Base-by-base conservation (phyloP, 106 monocot species). In the Posidonia australis region DNA sequence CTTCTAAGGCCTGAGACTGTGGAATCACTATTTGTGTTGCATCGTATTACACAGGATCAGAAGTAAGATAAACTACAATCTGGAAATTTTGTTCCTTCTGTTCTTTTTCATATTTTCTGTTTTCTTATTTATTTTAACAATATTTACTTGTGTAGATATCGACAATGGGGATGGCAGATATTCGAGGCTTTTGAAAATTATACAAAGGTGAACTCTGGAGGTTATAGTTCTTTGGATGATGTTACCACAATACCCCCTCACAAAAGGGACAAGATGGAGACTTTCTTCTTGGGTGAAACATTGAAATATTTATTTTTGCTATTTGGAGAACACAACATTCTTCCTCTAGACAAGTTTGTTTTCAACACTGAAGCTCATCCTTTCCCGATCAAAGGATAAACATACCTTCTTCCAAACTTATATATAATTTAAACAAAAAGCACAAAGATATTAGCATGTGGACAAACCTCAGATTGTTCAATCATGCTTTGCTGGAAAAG, bases 311-410 rank as follows among this genome's bases (percentile, higher is more conserved):
- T 94, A 63, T 94, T 89, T 82, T 58, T 94, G 55, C 67, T 94
- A 21, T 94, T 94, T 64, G 89, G 79, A 29, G 81, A 94, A 51
- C 69, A 73, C 18, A 62, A 82, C 64, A 59, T 84, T 46, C 77
- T 94, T 51, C 86, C 93, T 66, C 65, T 94, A 1, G 81, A 94
- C 77, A 86, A 86, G 63, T 94, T 77, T 74, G 86, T 94, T 64
- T 94, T 94, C 68, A 94, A 94, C 47, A 86, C 86, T n/a, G 93
- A 94, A 81, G 93, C 93, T 32, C 93, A 90, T 56, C 93, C 93
- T 53, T 62, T 94, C 19, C 93, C 93, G 20, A 25, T 94, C 46
- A 75, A 59, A 20, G 65, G 41, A 24, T 28, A 57, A 57, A 13
- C 57, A 53, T 28, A 25, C 12, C 17, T 62, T 62, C 60, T 68